These are phyloP conservation scores for Colletotrichum sp. DNA, from an alignment of 2,329 filamentous ascomycete genomes.

Conservation along the genomic window DNA sequence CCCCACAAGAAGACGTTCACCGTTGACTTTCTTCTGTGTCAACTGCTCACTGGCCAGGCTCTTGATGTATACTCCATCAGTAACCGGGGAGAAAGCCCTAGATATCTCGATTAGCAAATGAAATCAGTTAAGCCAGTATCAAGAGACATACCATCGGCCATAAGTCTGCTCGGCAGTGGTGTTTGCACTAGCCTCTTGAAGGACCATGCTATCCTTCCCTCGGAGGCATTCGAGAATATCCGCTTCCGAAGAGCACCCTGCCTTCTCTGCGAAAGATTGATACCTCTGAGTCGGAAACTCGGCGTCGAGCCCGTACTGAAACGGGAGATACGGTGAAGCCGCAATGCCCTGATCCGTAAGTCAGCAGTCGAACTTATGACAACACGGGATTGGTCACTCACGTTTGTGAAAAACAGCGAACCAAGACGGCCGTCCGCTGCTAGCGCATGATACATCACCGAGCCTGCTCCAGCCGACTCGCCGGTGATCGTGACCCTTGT, in stretches of 20 bases:
- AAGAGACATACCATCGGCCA: constrained; percentile 23
- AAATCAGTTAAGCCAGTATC: not conserved
- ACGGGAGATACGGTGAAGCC: constrained; percentile 12
- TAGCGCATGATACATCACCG: constrained; percentile 49
- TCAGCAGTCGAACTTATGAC: not conserved
- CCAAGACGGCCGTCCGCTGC: constrained; percentile 47
- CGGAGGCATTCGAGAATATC: constrained; percentile 29
- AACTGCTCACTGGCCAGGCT: constrained; percentile 34
- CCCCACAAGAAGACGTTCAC: constrained; percentile 22
- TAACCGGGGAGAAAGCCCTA: constrained; percentile 35
- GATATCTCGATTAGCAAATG: not conserved
- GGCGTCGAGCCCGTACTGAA: not conserved
- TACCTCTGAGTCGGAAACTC: not conserved
- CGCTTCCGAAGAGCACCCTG: constrained; percentile 39
- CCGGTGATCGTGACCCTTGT: constrained; percentile 55
- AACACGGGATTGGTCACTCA: not conserved
- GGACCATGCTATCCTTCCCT: constrained; percentile 30
- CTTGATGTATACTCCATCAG: constrained; percentile 35
- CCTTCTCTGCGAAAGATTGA: constrained; percentile 27
- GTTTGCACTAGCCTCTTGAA: constrained; percentile 27
- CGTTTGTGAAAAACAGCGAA: constrained; percentile 44
- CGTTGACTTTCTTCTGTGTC: constrained; percentile 31
- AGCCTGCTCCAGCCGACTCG: constrained; percentile 56
- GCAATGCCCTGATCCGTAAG: not conserved
- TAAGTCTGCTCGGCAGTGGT: constrained; percentile 22